Percentiles rank a stretch among this genome's conserved stretches.
These are phyloP conservation scores for Hericium rajendrae DNA, from an alignment of 768 basidiomycete species.

Conservation along the genomic window DNA sequence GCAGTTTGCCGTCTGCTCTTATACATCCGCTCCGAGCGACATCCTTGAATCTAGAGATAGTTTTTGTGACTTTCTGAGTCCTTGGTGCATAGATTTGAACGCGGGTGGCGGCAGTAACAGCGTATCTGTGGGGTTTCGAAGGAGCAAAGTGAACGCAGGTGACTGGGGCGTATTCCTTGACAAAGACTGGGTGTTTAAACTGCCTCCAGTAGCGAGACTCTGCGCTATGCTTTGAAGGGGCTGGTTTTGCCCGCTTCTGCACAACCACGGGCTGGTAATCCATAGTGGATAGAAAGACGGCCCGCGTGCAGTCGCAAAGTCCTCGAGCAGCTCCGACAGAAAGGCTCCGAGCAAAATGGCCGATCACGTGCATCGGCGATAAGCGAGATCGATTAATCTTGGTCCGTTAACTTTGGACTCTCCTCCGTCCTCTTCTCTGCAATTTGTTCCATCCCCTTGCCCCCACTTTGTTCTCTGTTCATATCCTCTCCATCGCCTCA, in stretches of 20 bases:
- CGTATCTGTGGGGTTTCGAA: conserved; percentile 84
- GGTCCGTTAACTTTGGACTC: too few relatives aligned
- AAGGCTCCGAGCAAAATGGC: not conserved
- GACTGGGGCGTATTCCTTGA: conserved; percentile 95
- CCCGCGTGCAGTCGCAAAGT: not conserved
- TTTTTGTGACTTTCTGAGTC: conserved; percentile 94
- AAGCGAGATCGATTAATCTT: conserved; percentile 9
- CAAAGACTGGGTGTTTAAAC: conserved; percentile 84
- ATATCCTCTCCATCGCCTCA: conserved; percentile 8
- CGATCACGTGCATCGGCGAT: conserved; percentile 19
- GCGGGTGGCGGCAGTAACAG: conserved; percentile 88
- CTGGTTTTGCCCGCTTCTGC: conserved; percentile 45
- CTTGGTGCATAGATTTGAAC: conserved; percentile 94
- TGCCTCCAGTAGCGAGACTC: conserved; percentile 84
- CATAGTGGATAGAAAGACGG: conserved; percentile 31
- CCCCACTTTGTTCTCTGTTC: conserved; percentile 8
- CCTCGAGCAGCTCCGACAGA: too few relatives aligned
- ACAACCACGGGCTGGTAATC: conserved; percentile 76
- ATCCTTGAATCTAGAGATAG: conserved; percentile 94
- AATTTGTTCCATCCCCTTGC: conserved; percentile 8
- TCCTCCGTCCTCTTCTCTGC: conserved; percentile 9
- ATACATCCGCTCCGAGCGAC: conserved; percentile 85
- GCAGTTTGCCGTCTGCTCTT: conserved; percentile 86
- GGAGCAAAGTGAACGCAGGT: conserved; percentile 90
- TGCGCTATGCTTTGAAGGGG: conserved; percentile 48